Conservation (phyloP, 2,329 filamentous ascomycete species). For the Pezizomycotina sp. region DNA sequence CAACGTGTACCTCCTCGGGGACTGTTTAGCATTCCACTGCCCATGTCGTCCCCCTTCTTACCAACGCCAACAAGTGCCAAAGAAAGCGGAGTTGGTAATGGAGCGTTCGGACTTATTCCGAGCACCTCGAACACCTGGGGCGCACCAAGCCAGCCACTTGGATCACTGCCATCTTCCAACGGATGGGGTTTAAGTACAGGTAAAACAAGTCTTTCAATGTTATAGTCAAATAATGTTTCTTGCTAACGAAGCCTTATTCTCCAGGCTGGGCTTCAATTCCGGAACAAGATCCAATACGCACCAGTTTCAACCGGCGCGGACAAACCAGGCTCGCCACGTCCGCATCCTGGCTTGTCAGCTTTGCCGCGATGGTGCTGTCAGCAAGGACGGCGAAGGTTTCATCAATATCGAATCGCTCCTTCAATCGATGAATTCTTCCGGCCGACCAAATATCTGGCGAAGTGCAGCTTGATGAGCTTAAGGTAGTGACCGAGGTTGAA, state of each 20-base stretch:
- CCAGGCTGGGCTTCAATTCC: conserved; percentile 18
- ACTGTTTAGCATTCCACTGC: conserved; percentile 29
- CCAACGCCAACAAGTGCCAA: conserved; percentile 29
- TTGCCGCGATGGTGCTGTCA: conserved; percentile 27
- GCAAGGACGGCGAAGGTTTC: conserved; percentile 41
- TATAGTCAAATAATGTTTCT: no score
- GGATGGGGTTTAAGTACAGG: no score
- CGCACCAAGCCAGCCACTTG: conserved; percentile 6
- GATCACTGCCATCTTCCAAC: conserved; percentile 11
- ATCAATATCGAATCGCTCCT: conserved; percentile 50
- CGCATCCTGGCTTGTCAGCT: conserved; percentile 5
- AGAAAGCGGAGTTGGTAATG: conserved; percentile 31
- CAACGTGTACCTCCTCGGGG: conserved; percentile 37
- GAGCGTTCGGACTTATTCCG: conserved; percentile 32
- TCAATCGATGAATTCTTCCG: conserved; percentile 48
- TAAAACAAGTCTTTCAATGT: no score
- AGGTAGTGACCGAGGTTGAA: conserved; percentile 78
- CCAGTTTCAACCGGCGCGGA: conserved; percentile 36
- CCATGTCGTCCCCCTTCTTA: conserved; percentile 7
- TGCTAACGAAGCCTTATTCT: background rate
- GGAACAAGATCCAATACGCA: conserved; percentile 24
- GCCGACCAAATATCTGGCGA: conserved; percentile 37
- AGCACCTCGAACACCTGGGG: conserved; percentile 29
- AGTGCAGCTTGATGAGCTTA: conserved; percentile 49
- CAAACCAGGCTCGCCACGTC: conserved; percentile 29